Evolutionary conservation across 257 asterid species (phyloP), one percentile per base, ranked within the genome.

Genomic region (Jacaranda copaia): DNA sequence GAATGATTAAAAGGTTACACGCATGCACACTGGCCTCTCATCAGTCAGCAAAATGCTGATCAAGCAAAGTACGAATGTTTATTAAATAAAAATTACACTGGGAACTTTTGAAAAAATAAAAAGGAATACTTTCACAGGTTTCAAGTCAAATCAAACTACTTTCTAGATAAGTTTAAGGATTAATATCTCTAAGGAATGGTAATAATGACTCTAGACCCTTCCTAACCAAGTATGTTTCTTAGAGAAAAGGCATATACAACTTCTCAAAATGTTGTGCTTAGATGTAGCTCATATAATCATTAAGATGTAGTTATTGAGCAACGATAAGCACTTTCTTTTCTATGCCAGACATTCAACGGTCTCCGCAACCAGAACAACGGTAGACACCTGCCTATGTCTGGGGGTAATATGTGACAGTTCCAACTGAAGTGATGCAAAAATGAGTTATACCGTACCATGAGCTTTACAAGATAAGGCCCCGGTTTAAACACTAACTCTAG

Each of bases 281-380:
- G 78, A 74, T 68, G 78, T 77, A 77, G 82, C 80, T 43, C 75
- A 67, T 55, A 6, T 40, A 51, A 73, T 49, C 49, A 77, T 59
- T 40, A 7, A 58, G 2, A 14, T 25, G 56, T 35, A 69, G 73
- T 67, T 60, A 81, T 32, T 42, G 72, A 68, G 84, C 73, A 62
- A 75, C 74, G 56, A 75, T 69, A 72, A 61, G 61, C 80, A 77
- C 72, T 42, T 20, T 35, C 16, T 67, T 64, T 73, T 11, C 64
- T 74, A 48, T 59, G 11, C 76, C 80, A 80, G 76, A 74, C 80
- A 80, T 52, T 79, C 82, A 72, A 79, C 78, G 74, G 78, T 72
- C 78, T 46, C 68, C 52, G 59, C 82, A 79, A 79, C 73, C 61
- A 79, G 56, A 15, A 66, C 45, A 64, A 56, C 45, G 40, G 70